phyloP scores from a whole-genome alignment of 768 basidiomycete species.

The Mycena latifolia region DNA sequence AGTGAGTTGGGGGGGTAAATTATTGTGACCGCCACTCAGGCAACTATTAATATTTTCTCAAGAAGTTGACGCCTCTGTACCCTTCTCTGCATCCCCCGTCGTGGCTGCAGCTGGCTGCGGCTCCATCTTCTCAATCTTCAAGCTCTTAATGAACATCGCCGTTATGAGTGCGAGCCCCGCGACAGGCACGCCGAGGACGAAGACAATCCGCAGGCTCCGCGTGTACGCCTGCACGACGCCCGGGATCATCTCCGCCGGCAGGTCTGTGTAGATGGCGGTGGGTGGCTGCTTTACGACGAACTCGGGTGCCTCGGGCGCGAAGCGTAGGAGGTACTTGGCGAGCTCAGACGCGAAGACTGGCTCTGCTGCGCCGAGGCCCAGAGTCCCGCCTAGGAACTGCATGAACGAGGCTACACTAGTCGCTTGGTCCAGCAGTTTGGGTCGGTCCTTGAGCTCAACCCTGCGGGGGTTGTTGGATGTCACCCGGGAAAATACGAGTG shows the following conservation, averaged over 20 bases:
- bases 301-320: slow-evolving; percentile 22
- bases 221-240: slow-evolving; percentile 9
- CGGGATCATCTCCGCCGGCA: slow-evolving; percentile 23
- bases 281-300: slow-evolving; percentile 11
- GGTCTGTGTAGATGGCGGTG: slow-evolving; percentile 23
- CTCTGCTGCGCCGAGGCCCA: slow-evolving; percentile 27
- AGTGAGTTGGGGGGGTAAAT: too few species aligned
- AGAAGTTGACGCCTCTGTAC: too few species aligned
- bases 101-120: too few species aligned
- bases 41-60: too few species aligned
- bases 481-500: neutral
- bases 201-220: neutral
- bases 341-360: slow-evolving; percentile 25
- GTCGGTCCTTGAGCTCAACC: slow-evolving; percentile 24
- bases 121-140: slow-evolving; percentile 6
- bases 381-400: slow-evolving; percentile 27
- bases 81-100: neutral
- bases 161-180: neutral
- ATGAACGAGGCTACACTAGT: slow-evolving; percentile 16
- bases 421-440: slow-evolving; percentile 23
- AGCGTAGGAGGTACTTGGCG: slow-evolving; percentile 6
- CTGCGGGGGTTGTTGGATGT: neutral
- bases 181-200: slow-evolving; percentile 7
- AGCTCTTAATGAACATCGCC: slow-evolving; percentile 1
- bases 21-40: too few species aligned